Base-by-base conservation (phyloP, 495 filamentous ascomycete species). In the Delitschia confertaspora region DNA sequence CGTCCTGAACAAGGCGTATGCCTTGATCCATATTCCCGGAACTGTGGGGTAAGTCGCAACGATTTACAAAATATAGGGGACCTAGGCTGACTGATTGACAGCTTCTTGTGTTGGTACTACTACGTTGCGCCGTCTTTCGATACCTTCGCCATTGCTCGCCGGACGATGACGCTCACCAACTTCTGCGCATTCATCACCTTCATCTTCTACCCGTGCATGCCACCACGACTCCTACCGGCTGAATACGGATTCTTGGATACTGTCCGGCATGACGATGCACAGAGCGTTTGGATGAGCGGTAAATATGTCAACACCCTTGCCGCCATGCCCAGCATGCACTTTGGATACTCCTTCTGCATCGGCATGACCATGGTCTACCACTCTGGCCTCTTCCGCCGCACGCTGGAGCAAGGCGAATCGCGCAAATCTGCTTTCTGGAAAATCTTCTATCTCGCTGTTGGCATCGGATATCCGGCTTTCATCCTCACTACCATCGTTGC, bases 51-150 rank as follows among this genome's bases (percentile, higher is more conserved):
- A 62, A 54, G 72, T 69, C 21, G 20, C 10, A 29, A 37, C 30
- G 7, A 8, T 42, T n/a, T 31, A 33, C 14, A 38, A 18, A 19
- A 1, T 38, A 17, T 13, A 4, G 13, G 25, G 7, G 7, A 13
- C 26, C 26, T 29, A 13, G 13, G 26, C 26, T 26, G 17, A 33
- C 26, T 23, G n/a, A 6, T n/a, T 54, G 9, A 2, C 51, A 76
- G 74, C 2, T 81, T 79, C 55, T 71, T 81, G 17, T 76, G 71
- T 13, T 81, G 77, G 77, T 81, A 74, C 58, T 81, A 81, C 59
- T 76, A 73, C 42, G 69, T 67, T 10, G 77, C 77, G 18, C 71
- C 72, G 3, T 70, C 65, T 21, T 64, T 71, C 55, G 39, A 66
- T 5, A 69, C 67, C 29, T 80, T 80, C 58, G 71, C 76, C 31